Base-by-base conservation (phyloP, 805 yeast species). In the Ogataea ramenticola region DNA sequence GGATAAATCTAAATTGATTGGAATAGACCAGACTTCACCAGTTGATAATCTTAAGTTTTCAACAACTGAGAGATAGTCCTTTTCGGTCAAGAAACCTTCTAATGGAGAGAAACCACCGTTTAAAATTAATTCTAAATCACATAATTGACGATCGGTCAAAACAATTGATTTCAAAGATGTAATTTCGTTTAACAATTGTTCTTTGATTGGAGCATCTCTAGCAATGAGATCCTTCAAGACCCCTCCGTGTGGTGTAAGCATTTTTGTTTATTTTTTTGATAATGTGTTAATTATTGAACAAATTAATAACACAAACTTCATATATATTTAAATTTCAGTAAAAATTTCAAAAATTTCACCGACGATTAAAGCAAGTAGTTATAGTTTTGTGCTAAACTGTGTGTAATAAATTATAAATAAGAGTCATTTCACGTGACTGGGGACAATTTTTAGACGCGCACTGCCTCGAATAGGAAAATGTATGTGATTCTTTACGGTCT, bases 81-180 rank as follows among this genome's bases (percentile, higher is more conserved):
- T 71, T 66, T 84, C 74, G 55, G 69, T 75, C 56, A 84, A 65
- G 66, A 79, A 83, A 19, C 86, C 89, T 35, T 72, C 69, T 61
- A 80, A 67, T 16, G 93, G 98, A 34, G 96, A 88, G 64, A 90
- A 90, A 5, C 97, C 97, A 64, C 98, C 98, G 56, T 85, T 85
- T 48, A 91, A 68, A 59, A 90, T 86, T 64, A 91, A 73, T 68
- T 90, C 98, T 58, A 91, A 69, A 65, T 90, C 98, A 66, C 98
- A 90, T 45, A 90, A 71, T 64, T 90, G 97, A 62, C 98, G 83
- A 49, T 80, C 91, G 30, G 95, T 82, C 52, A 90, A 72, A 12
- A 64, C 66, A 41, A 76, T 62, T n/a, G 72, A 57, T 20, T 71
- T 66, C 43, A 80, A 70, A 14, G 66, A 47, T 29, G 70, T 67